These are phyloP conservation scores for Gloeopeniophorella convolvens DNA, from an alignment of 768 basidiomycete genomes.

Conservation along the genomic window DNA sequence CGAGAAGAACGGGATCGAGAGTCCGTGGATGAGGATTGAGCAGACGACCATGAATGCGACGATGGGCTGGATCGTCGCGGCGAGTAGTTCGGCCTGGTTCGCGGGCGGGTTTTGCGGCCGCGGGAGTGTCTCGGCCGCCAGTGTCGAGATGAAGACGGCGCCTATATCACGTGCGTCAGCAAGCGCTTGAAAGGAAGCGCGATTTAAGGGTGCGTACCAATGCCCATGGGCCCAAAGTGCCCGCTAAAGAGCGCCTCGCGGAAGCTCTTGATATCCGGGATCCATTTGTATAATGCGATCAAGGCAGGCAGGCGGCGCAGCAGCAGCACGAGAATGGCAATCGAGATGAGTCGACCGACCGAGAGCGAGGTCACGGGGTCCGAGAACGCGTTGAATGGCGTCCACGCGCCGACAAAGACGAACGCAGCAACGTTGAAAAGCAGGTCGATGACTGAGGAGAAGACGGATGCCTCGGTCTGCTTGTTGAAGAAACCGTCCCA, in stretches of 20 bases:
- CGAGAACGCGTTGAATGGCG: slow-evolving; percentile 82
- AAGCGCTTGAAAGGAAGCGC: slow-evolving; percentile 1
- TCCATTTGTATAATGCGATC: slow-evolving; percentile 80
- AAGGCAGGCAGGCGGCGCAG: slow-evolving; percentile 81
- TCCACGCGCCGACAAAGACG: slow-evolving; percentile 95
- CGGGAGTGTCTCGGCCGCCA: slow-evolving; percentile 60
- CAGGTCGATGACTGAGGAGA: slow-evolving; percentile 93
- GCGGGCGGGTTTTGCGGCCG: slow-evolving; percentile 38
- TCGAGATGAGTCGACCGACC: slow-evolving; percentile 79
- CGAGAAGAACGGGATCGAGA: slow-evolving; percentile 93
- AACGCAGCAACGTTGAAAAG: slow-evolving; percentile 95
- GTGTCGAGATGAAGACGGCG: slow-evolving; percentile 88
- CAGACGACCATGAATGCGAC: slow-evolving; percentile 92
- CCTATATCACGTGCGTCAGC: slow-evolving; percentile 41
- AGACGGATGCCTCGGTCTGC: slow-evolving; percentile 91
- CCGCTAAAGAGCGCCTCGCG: slow-evolving; percentile 92
- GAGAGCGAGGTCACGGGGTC: slow-evolving; percentile 59
- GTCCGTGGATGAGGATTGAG: slow-evolving; percentile 81
- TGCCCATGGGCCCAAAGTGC: slow-evolving; percentile 88
- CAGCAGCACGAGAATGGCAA: slow-evolving; percentile 76
- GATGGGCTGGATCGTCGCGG: slow-evolving; percentile 81
- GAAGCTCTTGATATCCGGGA: slow-evolving; percentile 93
- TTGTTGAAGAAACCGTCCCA: slow-evolving; percentile 95
- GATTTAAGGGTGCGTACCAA: slow-evolving; percentile 38
- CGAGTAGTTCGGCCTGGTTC: slow-evolving; percentile 58